A percentile compares a stretch with the other conserved stretches of the same genome.
Evolutionary conservation across 2,329 filamentous ascomycete genomes (phyloP).

Genomic region (Colletotrichum spaethianum): DNA sequence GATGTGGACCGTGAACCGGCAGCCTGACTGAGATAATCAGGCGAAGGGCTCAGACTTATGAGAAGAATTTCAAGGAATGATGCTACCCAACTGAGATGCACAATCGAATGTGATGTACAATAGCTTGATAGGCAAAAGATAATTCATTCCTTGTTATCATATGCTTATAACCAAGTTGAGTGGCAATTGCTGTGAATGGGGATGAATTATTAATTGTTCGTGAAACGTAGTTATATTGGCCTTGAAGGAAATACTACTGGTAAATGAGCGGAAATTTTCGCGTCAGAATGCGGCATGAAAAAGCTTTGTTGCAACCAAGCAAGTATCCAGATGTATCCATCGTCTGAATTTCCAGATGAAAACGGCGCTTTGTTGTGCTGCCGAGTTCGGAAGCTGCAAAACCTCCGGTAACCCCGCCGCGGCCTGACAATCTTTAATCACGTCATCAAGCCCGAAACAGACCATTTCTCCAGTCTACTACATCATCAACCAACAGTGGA

Average conservation of each 20-base stretch:
- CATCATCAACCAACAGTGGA: background rate
- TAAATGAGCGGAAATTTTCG: background rate
- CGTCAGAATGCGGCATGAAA: background rate
- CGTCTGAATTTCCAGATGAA: background rate
- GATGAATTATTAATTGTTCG: too few relatives aligned
- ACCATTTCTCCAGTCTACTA: background rate
- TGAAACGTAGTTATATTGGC: background rate
- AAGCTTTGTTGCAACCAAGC: background rate
- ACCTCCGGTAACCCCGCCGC: too few relatives aligned
- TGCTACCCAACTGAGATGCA: too few relatives aligned
- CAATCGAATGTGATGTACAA: too few relatives aligned
- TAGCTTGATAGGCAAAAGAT: too few relatives aligned
- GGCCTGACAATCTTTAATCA: background rate
- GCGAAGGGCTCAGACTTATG: too few relatives aligned
- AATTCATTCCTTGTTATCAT: too few relatives aligned
- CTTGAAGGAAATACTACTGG: background rate
- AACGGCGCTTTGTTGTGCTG: background rate
- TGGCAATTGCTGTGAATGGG: too few relatives aligned
- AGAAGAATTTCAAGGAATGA: too few relatives aligned
- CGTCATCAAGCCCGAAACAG: background rate
- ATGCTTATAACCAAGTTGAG: background rate
- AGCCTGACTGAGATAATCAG: background rate
- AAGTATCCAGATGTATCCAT: background rate
- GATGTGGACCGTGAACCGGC: constrained; percentile 42
- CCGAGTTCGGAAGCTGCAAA: background rate